Conservation (phyloP, 2,329 filamentous ascomycete genomes). For the Daldinia sp. region DNA sequence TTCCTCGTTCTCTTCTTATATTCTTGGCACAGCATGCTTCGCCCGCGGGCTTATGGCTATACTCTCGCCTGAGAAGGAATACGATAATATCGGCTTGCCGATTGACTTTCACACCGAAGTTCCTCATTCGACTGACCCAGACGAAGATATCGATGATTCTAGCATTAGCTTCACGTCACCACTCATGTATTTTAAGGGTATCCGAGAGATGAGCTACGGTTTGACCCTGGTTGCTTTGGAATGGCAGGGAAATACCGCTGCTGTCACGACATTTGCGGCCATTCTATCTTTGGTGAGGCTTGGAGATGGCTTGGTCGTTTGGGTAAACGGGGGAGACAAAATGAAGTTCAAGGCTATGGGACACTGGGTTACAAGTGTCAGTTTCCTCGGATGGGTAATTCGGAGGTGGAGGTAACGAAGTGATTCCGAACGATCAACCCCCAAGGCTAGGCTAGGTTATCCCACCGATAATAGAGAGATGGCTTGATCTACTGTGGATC, state of each 20-base stretch:
- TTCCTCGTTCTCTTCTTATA: slow-evolving; percentile 9
- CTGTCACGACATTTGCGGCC: slow-evolving; percentile 44
- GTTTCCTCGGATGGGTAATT: slow-evolving; percentile 18
- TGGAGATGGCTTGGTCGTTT: slow-evolving; percentile 47
- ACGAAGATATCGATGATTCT: background rate
- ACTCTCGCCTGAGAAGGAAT: slow-evolving; percentile 18
- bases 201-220: slow-evolving; percentile 48
- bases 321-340: slow-evolving; percentile 43
- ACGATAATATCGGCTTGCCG: slow-evolving; percentile 19
- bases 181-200: slow-evolving; percentile 49
- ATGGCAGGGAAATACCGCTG: slow-evolving; percentile 42
- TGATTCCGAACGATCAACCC: background rate
- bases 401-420: slow-evolving; percentile 14
- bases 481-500: background rate
- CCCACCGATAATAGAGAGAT: no score
- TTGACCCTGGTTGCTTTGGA: slow-evolving; percentile 44
- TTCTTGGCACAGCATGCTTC: slow-evolving; percentile 23
- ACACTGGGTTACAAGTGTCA: slow-evolving; percentile 23
- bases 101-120: background rate
- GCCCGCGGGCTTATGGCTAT: slow-evolving; percentile 21
- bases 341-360: slow-evolving; percentile 18
- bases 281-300: slow-evolving; percentile 45
- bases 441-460: no score
- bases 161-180: slow-evolving; percentile 38
- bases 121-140: background rate